phyloP scores from a whole-genome alignment of 345 rosid species.

The Anastatica hierochuntica region DNA sequence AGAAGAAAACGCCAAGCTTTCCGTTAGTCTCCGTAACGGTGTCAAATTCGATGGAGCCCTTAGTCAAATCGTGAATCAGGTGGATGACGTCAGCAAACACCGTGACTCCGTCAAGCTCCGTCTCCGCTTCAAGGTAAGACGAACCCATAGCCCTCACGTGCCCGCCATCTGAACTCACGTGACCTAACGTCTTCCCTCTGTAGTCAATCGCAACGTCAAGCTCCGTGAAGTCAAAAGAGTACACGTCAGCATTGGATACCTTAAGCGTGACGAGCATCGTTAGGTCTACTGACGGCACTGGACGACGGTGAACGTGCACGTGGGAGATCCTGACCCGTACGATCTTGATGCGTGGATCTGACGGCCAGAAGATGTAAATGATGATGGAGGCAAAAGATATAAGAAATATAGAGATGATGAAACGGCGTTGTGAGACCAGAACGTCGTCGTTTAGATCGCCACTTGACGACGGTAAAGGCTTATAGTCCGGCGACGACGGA shows the following conservation, averaged over 20 bases:
- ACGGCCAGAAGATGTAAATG: slow-evolving; percentile 57
- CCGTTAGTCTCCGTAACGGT: slow-evolving; percentile 57
- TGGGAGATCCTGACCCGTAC: slow-evolving; percentile 40
- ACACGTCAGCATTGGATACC: slow-evolving; percentile 60
- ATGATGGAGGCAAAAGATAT: slow-evolving; percentile 29
- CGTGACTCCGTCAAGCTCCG: slow-evolving; percentile 47
- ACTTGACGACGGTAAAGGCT: slow-evolving; percentile 1
- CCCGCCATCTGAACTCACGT: slow-evolving; percentile 43
- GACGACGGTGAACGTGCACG: slow-evolving; percentile 39
- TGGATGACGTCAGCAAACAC: slow-evolving; percentile 47
- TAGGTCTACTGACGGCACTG: slow-evolving; percentile 41
- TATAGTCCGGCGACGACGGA: slow-evolving; percentile 13
- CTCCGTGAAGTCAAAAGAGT: slow-evolving; percentile 44
- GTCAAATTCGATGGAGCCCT: slow-evolving; percentile 36
- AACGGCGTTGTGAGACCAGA: slow-evolving; percentile 22
- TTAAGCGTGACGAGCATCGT: slow-evolving; percentile 41
- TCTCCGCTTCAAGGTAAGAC: slow-evolving; percentile 54
- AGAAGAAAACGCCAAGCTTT: slow-evolving; percentile 40
- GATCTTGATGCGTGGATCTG: slow-evolving; percentile 54
- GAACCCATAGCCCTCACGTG: slow-evolving; percentile 57
- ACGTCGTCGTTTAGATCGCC: slow-evolving; percentile 22
- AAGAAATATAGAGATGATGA: slow-evolving; percentile 23
- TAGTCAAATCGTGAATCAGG: slow-evolving; percentile 47
- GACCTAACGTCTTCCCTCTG: slow-evolving; percentile 67
- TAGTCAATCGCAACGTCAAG: slow-evolving; percentile 51